Conservation (phyloP, 805 yeast genomes). For the Pichia nakasei region DNA sequence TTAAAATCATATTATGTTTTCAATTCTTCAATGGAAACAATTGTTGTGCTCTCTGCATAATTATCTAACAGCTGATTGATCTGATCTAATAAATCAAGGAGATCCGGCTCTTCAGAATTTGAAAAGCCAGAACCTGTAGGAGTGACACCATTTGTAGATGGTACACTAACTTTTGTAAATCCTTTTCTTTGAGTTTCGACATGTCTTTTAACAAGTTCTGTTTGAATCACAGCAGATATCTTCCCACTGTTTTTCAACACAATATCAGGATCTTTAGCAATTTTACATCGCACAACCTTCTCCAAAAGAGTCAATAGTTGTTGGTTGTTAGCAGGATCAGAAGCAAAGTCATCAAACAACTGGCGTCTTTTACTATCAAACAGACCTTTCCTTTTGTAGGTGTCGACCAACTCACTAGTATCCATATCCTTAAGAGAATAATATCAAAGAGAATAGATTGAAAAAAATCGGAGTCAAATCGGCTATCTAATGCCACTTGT, state of each 20-base stretch:
- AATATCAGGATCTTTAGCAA: slow-evolving; percentile 39
- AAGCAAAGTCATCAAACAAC: slow-evolving; percentile 34
- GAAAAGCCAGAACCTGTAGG: no score
- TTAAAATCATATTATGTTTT: no score
- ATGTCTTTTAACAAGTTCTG: slow-evolving; percentile 32
- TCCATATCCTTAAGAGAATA: no score
- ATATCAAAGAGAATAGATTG: no score
- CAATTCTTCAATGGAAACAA: background rate
- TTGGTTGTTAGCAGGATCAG: slow-evolving; percentile 3
- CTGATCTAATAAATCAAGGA: no score
- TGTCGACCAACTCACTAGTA: slow-evolving; percentile 15
- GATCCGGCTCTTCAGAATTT: background rate
- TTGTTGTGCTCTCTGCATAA: background rate
- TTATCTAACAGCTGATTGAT: background rate
- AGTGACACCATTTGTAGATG: no score
- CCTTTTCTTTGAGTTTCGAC: slow-evolving; percentile 1
- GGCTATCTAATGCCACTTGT: no score
- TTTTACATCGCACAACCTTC: slow-evolving; percentile 37
- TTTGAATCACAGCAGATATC: slow-evolving; percentile 44
- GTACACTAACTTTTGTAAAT: background rate
- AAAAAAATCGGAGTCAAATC: no score
- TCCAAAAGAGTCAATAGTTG: slow-evolving; percentile 31
- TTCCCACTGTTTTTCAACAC: slow-evolving; percentile 40
- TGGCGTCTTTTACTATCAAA: slow-evolving; percentile 39
- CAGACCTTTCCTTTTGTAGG: slow-evolving; percentile 40